A percentile compares a stretch with the other conserved stretches of the same genome.
phyloP scores from a whole-genome alignment of 192 early-diverging fungal genomes.

The Irineochytrium annulatum region DNA sequence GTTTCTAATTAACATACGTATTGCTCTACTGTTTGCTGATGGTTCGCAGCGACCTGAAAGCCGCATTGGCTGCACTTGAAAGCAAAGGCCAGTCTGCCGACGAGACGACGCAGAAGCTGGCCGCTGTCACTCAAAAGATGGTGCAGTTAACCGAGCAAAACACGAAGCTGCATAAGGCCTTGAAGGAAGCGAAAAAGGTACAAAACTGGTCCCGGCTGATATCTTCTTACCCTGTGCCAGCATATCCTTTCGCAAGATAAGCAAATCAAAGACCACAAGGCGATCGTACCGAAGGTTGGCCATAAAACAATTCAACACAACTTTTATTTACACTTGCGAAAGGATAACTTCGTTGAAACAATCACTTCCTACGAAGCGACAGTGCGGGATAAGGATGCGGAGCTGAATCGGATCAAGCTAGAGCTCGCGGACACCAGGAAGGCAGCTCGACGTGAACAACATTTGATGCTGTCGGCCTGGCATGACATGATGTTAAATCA shows the following conservation, averaged over 20 bases:
- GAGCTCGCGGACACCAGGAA: slow-evolving; percentile 69
- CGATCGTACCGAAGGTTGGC: slow-evolving; percentile 15
- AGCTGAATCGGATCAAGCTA: slow-evolving; percentile 40
- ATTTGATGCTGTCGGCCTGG: slow-evolving; percentile 80
- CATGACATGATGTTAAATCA: slow-evolving; percentile 52
- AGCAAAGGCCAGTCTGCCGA: slow-evolving; percentile 31
- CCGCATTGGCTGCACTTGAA: slow-evolving; percentile 44
- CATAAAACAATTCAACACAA: not conserved
- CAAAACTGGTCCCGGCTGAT: too few relatives aligned
- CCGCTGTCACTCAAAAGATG: slow-evolving; percentile 36
- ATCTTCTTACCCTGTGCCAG: slow-evolving; percentile 2
- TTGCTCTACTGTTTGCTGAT: not conserved
- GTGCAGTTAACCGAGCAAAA: slow-evolving; percentile 43
- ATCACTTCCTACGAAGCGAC: slow-evolving; percentile 30
- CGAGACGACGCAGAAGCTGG: slow-evolving; percentile 42
- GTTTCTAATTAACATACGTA: slow-evolving; percentile 6
- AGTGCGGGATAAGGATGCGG: slow-evolving; percentile 33
- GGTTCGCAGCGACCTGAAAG: slow-evolving; percentile 27
- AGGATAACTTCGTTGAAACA: slow-evolving; percentile 45
- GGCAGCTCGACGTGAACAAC: slow-evolving; percentile 72
- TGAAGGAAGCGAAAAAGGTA: slow-evolving; percentile 49
- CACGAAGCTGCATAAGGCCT: slow-evolving; percentile 33
- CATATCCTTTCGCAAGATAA: slow-evolving; percentile 46
- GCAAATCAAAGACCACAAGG: slow-evolving; percentile 36
- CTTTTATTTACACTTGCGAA: not conserved